Conservation (phyloP, 179 eudicot genomes). For the Actinidia chinensis region DNA sequence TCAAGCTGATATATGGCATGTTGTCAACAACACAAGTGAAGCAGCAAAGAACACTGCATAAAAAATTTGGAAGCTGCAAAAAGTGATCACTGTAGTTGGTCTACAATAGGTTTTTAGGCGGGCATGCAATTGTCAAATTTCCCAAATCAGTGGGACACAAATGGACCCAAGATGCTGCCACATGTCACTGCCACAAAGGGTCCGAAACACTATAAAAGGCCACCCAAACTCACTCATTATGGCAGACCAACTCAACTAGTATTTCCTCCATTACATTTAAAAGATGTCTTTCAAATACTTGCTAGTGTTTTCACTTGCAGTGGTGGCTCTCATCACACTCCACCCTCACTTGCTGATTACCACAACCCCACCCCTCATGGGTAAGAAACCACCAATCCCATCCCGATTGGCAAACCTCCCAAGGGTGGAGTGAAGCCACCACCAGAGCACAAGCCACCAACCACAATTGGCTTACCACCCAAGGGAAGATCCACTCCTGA, state of each 20-base stretch:
- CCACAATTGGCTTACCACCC: too few relatives aligned
- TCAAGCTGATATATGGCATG: too few relatives aligned
- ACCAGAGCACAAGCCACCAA: constrained; percentile 3
- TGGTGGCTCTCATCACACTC: constrained; percentile 19
- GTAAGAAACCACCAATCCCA: not conserved
- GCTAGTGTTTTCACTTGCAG: constrained; percentile 6
- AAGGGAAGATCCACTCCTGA: too few relatives aligned
- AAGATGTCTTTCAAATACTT: not conserved
- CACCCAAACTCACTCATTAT: not conserved
- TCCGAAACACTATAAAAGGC: constrained; percentile 9
- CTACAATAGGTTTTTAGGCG: too few relatives aligned
- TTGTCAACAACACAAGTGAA: too few relatives aligned
- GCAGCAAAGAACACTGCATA: too few relatives aligned
- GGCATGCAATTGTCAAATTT: constrained; percentile 13
- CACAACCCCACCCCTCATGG: not conserved
- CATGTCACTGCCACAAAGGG: not conserved
- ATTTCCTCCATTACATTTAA: not conserved
- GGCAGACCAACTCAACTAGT: not conserved
- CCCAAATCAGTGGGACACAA: not conserved
- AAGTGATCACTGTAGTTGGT: too few relatives aligned
- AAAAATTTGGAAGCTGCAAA: too few relatives aligned
- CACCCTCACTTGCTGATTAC: constrained; percentile 9
- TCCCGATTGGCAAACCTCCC: not conserved
- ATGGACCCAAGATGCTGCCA: not conserved
- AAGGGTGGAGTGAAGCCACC: not conserved